Conservation (phyloP, 768 basidiomycete species). For the Leccinum obscurum region DNA sequence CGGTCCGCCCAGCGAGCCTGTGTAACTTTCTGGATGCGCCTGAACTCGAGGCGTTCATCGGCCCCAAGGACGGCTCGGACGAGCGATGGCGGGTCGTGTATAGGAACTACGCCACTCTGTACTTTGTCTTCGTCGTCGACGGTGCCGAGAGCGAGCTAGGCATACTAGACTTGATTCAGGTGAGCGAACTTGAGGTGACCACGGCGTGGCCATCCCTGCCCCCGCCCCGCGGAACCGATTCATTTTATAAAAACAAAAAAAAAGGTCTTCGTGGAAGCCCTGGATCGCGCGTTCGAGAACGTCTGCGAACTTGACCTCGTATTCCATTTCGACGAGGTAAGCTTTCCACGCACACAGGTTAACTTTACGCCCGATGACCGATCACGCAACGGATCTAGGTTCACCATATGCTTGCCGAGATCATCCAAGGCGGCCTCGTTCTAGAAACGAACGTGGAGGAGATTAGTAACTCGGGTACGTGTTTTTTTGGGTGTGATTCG, state of each 20-base stretch:
- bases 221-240: not conserved
- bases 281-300: constrained; percentile 96
- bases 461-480: constrained; percentile 69
- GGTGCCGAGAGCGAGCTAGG: constrained; percentile 96
- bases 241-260: not conserved
- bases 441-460: constrained; percentile 93
- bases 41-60: constrained; percentile 75
- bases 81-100: constrained; percentile 88
- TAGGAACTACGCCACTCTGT: constrained; percentile 92
- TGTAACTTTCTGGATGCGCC: constrained; percentile 98
- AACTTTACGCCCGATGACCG: not conserved
- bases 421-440: constrained; percentile 95
- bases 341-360: constrained; percentile 15
- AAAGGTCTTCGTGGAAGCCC: constrained; percentile 92
- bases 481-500: not conserved
- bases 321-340: constrained; percentile 97
- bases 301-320: constrained; percentile 98
- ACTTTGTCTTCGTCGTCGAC: constrained; percentile 97
- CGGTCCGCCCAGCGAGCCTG: constrained; percentile 72
- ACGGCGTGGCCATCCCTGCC: not conserved
- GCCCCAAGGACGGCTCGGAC: constrained; percentile 46
- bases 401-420: constrained; percentile 92
- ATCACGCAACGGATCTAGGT: constrained; percentile 44
- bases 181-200: constrained; percentile 34
- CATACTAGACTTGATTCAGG: constrained; percentile 95